Conservation (phyloP, 768 basidiomycete species). For the Macrocybe gigantea region DNA sequence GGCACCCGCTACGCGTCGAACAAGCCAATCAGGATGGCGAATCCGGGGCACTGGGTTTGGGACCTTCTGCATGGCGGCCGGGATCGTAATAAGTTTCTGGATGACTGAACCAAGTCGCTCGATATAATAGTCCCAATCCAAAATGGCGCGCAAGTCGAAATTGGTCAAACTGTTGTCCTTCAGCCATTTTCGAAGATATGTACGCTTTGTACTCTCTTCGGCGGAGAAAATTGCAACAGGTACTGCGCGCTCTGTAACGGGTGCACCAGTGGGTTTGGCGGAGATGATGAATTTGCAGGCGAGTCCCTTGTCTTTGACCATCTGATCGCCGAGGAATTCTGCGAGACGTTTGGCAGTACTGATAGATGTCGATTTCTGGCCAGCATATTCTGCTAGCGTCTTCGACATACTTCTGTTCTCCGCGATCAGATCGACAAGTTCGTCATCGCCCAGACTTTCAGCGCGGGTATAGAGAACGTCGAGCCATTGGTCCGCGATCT, state of each 20-base stretch:
- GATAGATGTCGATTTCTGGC: constrained; percentile 97
- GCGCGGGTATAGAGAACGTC: constrained; percentile 90
- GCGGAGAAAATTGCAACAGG: constrained; percentile 98
- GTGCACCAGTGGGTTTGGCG: constrained; percentile 84
- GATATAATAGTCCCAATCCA: constrained; percentile 99
- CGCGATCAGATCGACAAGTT: constrained; percentile 95
- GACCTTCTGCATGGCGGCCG: constrained; percentile 97
- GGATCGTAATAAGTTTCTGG: constrained; percentile 98
- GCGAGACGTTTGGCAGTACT: constrained; percentile 92
- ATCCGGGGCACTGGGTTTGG: constrained; percentile 94
- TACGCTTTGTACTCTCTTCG: constrained; percentile 84
- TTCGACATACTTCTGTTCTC: constrained; percentile 98
- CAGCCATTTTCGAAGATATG: constrained; percentile 93
- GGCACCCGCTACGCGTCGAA: constrained; percentile 80
- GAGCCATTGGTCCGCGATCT: constrained; percentile 94
- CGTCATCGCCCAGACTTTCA: constrained; percentile 81
- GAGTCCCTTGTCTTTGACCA: constrained; percentile 99
- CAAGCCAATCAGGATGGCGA: constrained; percentile 96
- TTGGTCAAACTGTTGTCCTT: constrained; percentile 84
- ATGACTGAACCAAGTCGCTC: constrained; percentile 97
- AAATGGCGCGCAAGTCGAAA: constrained; percentile 89
- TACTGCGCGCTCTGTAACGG: constrained; percentile 94
- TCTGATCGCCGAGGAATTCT: constrained; percentile 94
- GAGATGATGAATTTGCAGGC: constrained; percentile 99
- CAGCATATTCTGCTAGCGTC: constrained; percentile 92